These are phyloP conservation scores for Leucocoprinus birnbaumii DNA, from an alignment of 768 basidiomycete genomes.

Conservation along the genomic window DNA sequence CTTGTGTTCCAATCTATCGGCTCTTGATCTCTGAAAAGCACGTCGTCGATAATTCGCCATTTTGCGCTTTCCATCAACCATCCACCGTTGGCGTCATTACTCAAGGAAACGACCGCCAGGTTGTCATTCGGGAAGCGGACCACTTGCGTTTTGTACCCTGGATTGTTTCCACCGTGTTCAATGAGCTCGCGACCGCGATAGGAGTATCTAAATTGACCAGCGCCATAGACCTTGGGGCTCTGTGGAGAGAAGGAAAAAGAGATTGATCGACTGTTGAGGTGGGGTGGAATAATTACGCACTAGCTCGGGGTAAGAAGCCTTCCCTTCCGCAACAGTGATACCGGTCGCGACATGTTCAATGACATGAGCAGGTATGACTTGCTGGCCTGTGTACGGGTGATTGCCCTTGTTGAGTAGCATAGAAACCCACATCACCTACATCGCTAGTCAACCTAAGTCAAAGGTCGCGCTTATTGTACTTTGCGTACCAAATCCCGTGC, in stretches of 20 bases:
- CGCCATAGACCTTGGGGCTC: conserved; percentile 38
- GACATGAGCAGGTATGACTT: conserved; percentile 31
- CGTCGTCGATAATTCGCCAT: conserved; percentile 34
- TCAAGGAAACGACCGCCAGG: conserved; percentile 35
- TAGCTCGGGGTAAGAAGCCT: conserved; percentile 33
- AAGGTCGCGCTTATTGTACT: too few relatives aligned
- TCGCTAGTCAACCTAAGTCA: too few relatives aligned
- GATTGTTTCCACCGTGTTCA: conserved; percentile 40
- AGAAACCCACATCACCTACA: conserved; percentile 31
- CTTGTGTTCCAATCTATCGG: conserved; percentile 37
- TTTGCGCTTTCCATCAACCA: conserved; percentile 33
- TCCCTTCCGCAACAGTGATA: conserved; percentile 28
- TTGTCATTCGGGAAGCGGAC: conserved; percentile 33
- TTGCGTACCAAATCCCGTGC: conserved; percentile 37
- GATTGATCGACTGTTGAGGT: too few relatives aligned
- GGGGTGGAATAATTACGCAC: too few relatives aligned
- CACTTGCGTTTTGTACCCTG: conserved; percentile 30
- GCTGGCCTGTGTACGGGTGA: conserved; percentile 34
- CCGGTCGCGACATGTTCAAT: conserved; percentile 35
- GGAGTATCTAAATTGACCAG: conserved; percentile 34
- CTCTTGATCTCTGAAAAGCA: conserved; percentile 18
- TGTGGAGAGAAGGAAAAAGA: too few relatives aligned
- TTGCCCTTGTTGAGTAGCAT: conserved; percentile 37
- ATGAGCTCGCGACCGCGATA: conserved; percentile 40
- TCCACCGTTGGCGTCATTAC: conserved; percentile 36